Percentiles rank a stretch among this genome's conserved stretches.
These are phyloP conservation scores for Ceratocystiopsis minuta DNA, from an alignment of 2,329 filamentous ascomycete genomes.

Conservation along the genomic window DNA sequence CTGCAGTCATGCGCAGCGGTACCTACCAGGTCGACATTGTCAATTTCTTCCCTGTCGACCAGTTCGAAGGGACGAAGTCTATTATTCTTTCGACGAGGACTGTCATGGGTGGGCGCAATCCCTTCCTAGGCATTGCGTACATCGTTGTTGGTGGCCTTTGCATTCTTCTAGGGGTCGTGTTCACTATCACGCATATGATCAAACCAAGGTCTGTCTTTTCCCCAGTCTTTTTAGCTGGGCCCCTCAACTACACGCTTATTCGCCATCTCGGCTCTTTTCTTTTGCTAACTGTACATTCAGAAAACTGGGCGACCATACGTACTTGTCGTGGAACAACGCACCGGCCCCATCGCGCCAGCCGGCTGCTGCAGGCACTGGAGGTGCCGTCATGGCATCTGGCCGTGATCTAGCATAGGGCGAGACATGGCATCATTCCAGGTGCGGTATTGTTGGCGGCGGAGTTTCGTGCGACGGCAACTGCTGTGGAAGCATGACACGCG, in stretches of 20 bases:
- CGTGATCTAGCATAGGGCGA: slow-evolving; percentile 25
- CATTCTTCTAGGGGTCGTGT: slow-evolving; percentile 70
- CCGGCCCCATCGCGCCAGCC: slow-evolving; percentile 24
- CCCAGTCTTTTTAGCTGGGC: neutral
- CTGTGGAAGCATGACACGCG: too few species aligned
- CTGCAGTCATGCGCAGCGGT: slow-evolving; percentile 45
- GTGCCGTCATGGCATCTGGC: slow-evolving; percentile 31
- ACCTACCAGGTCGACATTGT: slow-evolving; percentile 61
- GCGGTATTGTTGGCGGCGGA: too few species aligned
- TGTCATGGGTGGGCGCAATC: slow-evolving; percentile 86
- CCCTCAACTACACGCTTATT: too few species aligned
- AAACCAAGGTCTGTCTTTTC: slow-evolving; percentile 53
- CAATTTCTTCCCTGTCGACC: slow-evolving; percentile 58
- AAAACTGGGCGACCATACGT: slow-evolving; percentile 95
- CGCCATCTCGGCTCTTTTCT: too few species aligned
- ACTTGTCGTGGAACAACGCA: slow-evolving; percentile 78
- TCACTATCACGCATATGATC: slow-evolving; percentile 79
- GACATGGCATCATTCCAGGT: too few species aligned
- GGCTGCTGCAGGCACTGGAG: slow-evolving; percentile 11
- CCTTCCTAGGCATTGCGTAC: slow-evolving; percentile 92
- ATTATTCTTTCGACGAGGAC: slow-evolving; percentile 79
- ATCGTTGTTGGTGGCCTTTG: slow-evolving; percentile 86
- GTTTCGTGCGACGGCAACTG: too few species aligned
- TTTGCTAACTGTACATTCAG: slow-evolving; percentile 24
- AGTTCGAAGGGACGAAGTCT: slow-evolving; percentile 76